These are phyloP conservation scores for Castanopsis chinensis DNA, from an alignment of 306 rosid species.

Conservation along the genomic window DNA sequence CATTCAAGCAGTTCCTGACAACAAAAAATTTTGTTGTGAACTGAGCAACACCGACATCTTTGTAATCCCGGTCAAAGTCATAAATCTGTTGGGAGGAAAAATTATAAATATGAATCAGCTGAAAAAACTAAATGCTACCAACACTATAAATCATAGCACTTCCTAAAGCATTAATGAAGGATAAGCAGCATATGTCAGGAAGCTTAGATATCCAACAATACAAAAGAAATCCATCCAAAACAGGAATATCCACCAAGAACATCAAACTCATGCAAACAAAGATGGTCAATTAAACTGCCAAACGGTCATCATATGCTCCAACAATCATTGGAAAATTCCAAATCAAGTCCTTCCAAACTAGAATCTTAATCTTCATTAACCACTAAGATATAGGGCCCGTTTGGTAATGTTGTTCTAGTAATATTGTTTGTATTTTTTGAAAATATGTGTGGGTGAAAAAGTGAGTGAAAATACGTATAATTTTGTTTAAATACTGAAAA, in stretches of 20 bases:
- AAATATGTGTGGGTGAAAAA: too few relatives aligned
- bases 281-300: neutral
- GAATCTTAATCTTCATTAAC: neutral
- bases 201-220: neutral
- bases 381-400: neutral
- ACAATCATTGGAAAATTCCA: neutral
- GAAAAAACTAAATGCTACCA: conserved; percentile 8
- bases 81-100: conserved; percentile 52
- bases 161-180: neutral
- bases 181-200: neutral
- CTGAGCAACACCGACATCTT: conserved; percentile 91
- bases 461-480: too few relatives aligned
- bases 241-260: neutral
- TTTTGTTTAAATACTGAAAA: too few relatives aligned
- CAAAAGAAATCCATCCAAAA: neutral
- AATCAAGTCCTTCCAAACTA: neutral
- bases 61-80: conserved; percentile 98
- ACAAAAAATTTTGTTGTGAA: conserved; percentile 92
- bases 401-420: too few relatives aligned
- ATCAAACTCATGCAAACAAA: neutral
- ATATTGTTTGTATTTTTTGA: too few relatives aligned
- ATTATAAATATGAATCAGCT: conserved; percentile 30
- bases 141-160: neutral
- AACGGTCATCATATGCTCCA: neutral
- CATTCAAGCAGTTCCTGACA: conserved; percentile 83